Percentiles rank a stretch among this genome's conserved stretches.
Evolutionary conservation across 116 monocot species (phyloP).

Genomic region (Thalassia testudinum): DNA sequence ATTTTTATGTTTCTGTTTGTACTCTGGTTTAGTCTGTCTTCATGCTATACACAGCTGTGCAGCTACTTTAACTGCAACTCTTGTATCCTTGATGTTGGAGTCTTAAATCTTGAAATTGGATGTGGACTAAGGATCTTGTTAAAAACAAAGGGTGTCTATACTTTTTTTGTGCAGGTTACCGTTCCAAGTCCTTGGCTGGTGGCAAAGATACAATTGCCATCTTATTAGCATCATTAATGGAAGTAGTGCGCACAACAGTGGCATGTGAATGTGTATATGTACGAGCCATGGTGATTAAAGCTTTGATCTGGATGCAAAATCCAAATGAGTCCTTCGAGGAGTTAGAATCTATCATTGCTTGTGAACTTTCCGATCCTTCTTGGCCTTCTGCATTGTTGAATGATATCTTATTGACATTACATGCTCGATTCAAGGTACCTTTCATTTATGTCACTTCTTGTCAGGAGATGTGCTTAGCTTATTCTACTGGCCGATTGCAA

Average conservation of each 20-base stretch:
- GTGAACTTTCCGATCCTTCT: slow-evolving; percentile 88
- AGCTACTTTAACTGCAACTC: no score
- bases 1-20: no score
- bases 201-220: slow-evolving; percentile 86
- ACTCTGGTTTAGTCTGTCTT: no score
- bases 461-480: no score
- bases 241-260: slow-evolving; percentile 98
- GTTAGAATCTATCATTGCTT: slow-evolving; percentile 86
- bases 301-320: slow-evolving; percentile 99
- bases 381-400: slow-evolving; percentile 92
- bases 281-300: slow-evolving; percentile 94
- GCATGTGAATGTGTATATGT: slow-evolving; percentile 99
- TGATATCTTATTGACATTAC: slow-evolving; percentile 88
- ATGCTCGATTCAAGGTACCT: slow-evolving; percentile 96
- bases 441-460: not conserved
- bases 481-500: no score
- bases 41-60: no score
- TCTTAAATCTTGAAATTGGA: no score
- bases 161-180: slow-evolving; percentile 24
- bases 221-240: slow-evolving; percentile 96
- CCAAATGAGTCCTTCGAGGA: slow-evolving; percentile 94
- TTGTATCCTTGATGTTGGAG: no score
- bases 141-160: no score
- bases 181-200: slow-evolving; percentile 34
- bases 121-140: no score